phyloP scores from a whole-genome alignment of 2,329 filamentous ascomycete genomes.

The Seiridium unicorne region DNA sequence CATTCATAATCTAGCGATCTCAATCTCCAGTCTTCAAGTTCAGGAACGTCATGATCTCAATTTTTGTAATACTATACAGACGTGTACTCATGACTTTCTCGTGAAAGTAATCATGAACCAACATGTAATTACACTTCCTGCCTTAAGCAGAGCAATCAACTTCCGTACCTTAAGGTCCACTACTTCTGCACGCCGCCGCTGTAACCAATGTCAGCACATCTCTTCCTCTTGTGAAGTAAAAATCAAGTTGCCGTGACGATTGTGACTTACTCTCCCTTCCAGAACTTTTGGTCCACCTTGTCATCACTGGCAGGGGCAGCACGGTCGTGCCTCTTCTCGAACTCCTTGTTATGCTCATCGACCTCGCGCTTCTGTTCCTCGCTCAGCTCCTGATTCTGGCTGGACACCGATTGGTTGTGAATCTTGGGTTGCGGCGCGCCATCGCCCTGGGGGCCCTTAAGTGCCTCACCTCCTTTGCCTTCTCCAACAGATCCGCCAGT shows the following conservation, averaged over 20 bases:
- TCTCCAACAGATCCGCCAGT: slow-evolving; percentile 25
- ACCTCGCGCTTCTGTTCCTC: slow-evolving; percentile 56
- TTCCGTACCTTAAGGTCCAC: slow-evolving; percentile 15
- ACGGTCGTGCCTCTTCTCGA: slow-evolving; percentile 52
- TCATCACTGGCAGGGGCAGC: slow-evolving; percentile 39
- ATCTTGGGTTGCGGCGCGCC: slow-evolving; percentile 48
- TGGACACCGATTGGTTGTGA: slow-evolving; percentile 43
- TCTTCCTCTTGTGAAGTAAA: not conserved
- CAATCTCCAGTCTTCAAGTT: too few relatives aligned
- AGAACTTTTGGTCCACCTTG: slow-evolving; percentile 56
- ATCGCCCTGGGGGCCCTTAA: slow-evolving; percentile 29
- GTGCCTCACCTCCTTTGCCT: slow-evolving; percentile 26
- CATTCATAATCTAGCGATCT: too few relatives aligned
- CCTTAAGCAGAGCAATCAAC: slow-evolving; percentile 24
- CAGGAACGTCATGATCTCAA: too few relatives aligned
- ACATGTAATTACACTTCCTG: not conserved
- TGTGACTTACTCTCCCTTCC: slow-evolving; percentile 39
- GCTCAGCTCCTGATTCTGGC: slow-evolving; percentile 34
- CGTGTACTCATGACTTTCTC: too few relatives aligned
- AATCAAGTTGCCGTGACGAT: not conserved
- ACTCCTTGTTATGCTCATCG: slow-evolving; percentile 56
- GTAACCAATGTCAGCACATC: not conserved
- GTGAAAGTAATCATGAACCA: not conserved
- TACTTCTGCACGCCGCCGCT: slow-evolving; percentile 6
- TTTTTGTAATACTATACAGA: too few relatives aligned